These are phyloP conservation scores for Casuarina equisetifolia DNA, from an alignment of 306 rosid species.

Conservation along the genomic window DNA sequence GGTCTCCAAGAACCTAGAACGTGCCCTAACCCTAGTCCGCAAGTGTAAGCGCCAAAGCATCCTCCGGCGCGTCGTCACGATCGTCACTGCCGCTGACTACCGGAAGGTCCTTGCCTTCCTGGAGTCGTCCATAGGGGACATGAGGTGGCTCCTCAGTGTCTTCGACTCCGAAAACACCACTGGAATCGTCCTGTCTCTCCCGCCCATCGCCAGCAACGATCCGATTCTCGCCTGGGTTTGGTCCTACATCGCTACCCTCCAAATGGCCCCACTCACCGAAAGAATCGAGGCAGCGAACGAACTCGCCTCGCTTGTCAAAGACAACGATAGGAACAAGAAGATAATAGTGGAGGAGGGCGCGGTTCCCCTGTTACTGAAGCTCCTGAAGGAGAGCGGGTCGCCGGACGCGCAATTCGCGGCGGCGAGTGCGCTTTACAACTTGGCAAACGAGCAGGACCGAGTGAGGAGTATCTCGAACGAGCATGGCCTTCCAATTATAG, in stretches of 20 bases:
- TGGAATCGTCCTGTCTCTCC: constrained; percentile 51
- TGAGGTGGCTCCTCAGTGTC: constrained; percentile 65
- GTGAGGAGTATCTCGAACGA: constrained; percentile 50
- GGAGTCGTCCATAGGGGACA: constrained; percentile 69
- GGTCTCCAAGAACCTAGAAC: constrained; percentile 57
- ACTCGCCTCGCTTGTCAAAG: constrained; percentile 56
- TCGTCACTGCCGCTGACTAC: constrained; percentile 58
- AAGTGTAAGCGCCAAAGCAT: constrained; percentile 68
- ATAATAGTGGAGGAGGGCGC: constrained; percentile 72
- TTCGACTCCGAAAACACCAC: constrained; percentile 46
- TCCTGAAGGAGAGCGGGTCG: constrained; percentile 51
- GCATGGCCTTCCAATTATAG: constrained; percentile 56
- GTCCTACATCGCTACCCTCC: constrained; percentile 66
- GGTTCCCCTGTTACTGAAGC: constrained; percentile 61
- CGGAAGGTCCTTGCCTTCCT: constrained; percentile 42
- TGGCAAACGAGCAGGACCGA: constrained; percentile 54
- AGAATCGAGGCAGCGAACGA: constrained; percentile 62
- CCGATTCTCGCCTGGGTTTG: constrained; percentile 81
- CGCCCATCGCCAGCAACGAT: constrained; percentile 80
- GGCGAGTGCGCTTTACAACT: constrained; percentile 43
- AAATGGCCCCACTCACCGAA: constrained; percentile 62
- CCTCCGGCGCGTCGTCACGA: constrained; percentile 61
- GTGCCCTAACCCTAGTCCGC: constrained; percentile 50
- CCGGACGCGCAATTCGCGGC: constrained; percentile 61
- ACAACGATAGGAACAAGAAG: constrained; percentile 68